A percentile compares a stretch with the other conserved stretches of the same genome.
These are phyloP conservation scores for Telopea speciosissima DNA, from an alignment of 177 flowering plant genomes.

Conservation along the genomic window DNA sequence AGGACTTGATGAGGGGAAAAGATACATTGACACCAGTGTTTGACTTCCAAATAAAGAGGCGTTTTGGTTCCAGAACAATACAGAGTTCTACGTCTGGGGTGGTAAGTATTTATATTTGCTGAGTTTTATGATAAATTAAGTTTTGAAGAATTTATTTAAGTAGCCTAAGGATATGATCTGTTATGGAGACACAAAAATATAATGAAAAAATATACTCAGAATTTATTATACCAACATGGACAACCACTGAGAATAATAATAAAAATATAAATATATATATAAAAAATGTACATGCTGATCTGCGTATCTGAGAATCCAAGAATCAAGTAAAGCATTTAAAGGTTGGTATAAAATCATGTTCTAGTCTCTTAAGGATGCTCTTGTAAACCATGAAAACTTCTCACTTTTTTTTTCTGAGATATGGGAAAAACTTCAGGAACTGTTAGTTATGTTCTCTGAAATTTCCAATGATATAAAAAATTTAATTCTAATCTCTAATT, in stretches of 20 bases:
- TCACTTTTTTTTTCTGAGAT: too few species aligned
- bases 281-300: background rate
- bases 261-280: too few species aligned
- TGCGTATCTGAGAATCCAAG: too few species aligned
- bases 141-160: background rate
- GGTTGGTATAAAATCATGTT: too few species aligned
- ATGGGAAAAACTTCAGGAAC: too few species aligned
- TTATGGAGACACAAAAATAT: background rate
- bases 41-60: conserved; percentile 80
- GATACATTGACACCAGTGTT: conserved; percentile 73
- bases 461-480: too few species aligned
- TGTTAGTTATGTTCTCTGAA: too few species aligned
- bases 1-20: conserved; percentile 86
- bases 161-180: background rate
- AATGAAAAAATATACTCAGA: too few species aligned
- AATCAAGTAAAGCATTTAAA: too few species aligned
- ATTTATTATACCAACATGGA: background rate
- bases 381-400: too few species aligned
- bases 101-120: conserved; percentile 38
- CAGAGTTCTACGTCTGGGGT: conserved; percentile 76
- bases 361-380: too few species aligned
- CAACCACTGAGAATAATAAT: background rate
- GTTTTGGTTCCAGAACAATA: conserved; percentile 53
- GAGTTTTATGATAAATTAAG: background rate
- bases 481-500: too few species aligned